phyloP scores from a whole-genome alignment of 1,139 yeast genomes.

The Debaryomycetaceae sp. region DNA sequence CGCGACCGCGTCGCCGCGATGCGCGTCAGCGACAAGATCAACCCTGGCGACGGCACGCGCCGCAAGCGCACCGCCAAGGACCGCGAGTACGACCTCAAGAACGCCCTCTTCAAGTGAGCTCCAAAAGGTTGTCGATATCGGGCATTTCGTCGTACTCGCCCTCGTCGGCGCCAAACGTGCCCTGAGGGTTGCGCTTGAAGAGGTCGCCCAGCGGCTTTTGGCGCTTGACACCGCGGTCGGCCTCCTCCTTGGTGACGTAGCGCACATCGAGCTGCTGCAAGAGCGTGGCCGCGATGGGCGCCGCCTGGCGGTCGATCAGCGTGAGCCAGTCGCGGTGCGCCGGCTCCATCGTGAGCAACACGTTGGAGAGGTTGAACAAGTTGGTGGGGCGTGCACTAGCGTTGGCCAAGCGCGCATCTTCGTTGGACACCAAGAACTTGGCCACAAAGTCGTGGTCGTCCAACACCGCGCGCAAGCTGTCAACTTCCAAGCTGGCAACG shows the following conservation, averaged over 20 bases:
- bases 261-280: conserved; percentile 16
- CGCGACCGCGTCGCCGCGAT: conserved; percentile 25
- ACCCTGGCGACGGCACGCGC: conserved; percentile 34
- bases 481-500: conserved; percentile 21
- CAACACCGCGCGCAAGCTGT: conserved; percentile 14
- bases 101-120: conserved; percentile 31
- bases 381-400: conserved; percentile 14
- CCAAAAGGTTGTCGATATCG: conserved; percentile 28
- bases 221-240: conserved; percentile 14
- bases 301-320: conserved; percentile 12
- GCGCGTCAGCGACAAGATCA: conserved; percentile 26
- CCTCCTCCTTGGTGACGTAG: conserved; percentile 16
- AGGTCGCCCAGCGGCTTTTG: conserved; percentile 11
- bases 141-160: conserved; percentile 27
- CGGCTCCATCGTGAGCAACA: conserved; percentile 18
- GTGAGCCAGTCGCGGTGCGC: conserved; percentile 16
- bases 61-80: conserved; percentile 46
- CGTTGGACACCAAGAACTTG: conserved; percentile 19
- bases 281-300: conserved; percentile 16
- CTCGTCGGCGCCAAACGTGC: conserved; percentile 26
- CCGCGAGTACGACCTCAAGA: conserved; percentile 37
- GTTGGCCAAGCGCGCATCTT: conserved; percentile 2
- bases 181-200: conserved; percentile 14
- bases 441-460: conserved; percentile 24
- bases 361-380: conserved; percentile 28